A percentile compares a stretch with the other conserved stretches of the same genome.
Conservation (phyloP, 805 yeast genomes). For the Kazachstania kunashirensis region DNA sequence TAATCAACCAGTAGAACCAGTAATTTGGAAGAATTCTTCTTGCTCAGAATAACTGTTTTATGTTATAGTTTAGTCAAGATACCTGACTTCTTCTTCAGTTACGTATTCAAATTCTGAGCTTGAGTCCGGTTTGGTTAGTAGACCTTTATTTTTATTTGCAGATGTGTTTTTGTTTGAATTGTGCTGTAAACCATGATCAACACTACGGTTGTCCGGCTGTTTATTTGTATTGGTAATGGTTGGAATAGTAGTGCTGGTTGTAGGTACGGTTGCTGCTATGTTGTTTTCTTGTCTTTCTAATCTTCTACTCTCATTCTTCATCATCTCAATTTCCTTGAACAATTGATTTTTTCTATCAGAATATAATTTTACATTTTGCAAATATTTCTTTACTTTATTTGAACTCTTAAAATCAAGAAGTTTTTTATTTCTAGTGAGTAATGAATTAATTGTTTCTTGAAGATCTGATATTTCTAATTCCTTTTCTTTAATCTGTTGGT, state of each 20-base stretch:
- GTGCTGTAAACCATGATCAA: no score
- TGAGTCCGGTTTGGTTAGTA: no score
- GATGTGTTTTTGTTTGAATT: no score
- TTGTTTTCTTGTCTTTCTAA: not conserved
- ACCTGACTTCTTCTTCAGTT: not conserved
- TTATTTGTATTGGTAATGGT: no score
- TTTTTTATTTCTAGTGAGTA: not conserved
- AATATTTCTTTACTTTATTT: constrained; percentile 2
- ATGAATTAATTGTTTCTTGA: not conserved
- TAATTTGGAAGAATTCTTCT: no score
- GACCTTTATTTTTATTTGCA: no score
- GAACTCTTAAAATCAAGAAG: not conserved
- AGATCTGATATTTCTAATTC: not conserved
- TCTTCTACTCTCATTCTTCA: not conserved
- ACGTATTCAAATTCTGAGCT: constrained; percentile 2
- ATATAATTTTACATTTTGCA: constrained; percentile 1
- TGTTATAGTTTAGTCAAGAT: no score
- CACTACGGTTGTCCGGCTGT: no score
- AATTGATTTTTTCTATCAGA: not conserved
- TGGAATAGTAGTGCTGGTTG: not conserved
- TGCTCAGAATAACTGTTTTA: no score
- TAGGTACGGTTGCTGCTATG: not conserved
- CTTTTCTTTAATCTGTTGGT: constrained; percentile 9
- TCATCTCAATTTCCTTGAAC: not conserved
- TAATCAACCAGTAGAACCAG: no score